Evolutionary conservation across 805 yeast species (phyloP), one percentile per base, ranked within the genome.

Genomic region (Starmerella asiatica): DNA sequence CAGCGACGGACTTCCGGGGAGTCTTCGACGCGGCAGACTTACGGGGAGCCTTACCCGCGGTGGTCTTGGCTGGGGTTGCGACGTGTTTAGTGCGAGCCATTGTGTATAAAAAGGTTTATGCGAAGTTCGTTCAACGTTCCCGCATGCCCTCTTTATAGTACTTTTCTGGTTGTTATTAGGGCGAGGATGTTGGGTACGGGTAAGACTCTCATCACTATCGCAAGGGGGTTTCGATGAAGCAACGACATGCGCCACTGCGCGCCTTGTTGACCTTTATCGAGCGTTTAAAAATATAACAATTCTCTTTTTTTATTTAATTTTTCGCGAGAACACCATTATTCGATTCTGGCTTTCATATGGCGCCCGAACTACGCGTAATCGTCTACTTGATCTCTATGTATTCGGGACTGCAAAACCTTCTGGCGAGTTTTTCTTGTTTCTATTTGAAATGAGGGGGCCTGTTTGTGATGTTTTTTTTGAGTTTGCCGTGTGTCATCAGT

Each of bases 31-130:
- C 88, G 57, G 81, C 74, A 64, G 79, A 86, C 71, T 80, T 80
- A 74, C 93, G 78, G 70, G 93, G 93, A 45, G 88, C 88, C 68
- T 80, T 80, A 67, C 93, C 93, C 69, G 88, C 85, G 54, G 91
- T 79, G 54, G 88, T 79, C 68, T 79, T 80, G 74, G 88, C 76
- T 56, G 88, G 85, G 42, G 55, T 48, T 39, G 55, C 43, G 69
- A 80, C 85, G 67, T 80, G 80, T 53, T 88, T 81, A 6, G 47
- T 45, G 42, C 56, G 55, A 45, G 54, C 55, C 56, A 52, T 52
- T 44, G 43, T 42, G 34, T 8, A 32, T 32, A 20, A 21, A n/a
- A n/a, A n/a, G n/a, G n/a, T n/a, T n/a, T n/a, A n/a, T n/a, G n/a
- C n/a, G n/a, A n/a, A n/a, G n/a, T n/a, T n/a, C n/a, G n/a, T n/a